A percentile compares a stretch with the other conserved stretches of the same genome.
Conservation (phyloP, 495 filamentous ascomycete genomes). For the Penicillium psychrofluorescens region DNA sequence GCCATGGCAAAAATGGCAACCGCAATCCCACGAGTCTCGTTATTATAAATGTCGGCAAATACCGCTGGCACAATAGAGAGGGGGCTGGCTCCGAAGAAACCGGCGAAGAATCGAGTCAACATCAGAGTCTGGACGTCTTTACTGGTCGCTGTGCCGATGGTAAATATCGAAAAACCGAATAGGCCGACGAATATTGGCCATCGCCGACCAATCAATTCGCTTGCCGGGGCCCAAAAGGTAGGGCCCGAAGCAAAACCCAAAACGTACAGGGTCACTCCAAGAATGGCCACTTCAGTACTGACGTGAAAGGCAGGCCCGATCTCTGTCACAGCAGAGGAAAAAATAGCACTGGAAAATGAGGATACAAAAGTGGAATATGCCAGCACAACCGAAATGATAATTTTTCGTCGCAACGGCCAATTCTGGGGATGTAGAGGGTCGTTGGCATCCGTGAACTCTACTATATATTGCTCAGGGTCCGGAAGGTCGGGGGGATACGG, state of each 20-base stretch:
- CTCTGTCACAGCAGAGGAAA: slow-evolving; percentile 37
- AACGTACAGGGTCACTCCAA: slow-evolving; percentile 50
- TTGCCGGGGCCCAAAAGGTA: slow-evolving; percentile 56
- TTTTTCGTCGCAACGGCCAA: slow-evolving; percentile 27
- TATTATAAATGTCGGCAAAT: slow-evolving; percentile 45
- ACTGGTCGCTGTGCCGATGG: slow-evolving; percentile 46
- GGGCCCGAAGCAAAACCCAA: slow-evolving; percentile 48
- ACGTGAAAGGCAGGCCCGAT: slow-evolving; percentile 39
- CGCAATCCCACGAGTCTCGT: slow-evolving; percentile 38
- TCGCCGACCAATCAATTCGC: slow-evolving; percentile 63
- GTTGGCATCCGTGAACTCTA: slow-evolving; percentile 45
- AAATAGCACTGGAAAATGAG: slow-evolving; percentile 48
- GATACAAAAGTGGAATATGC: slow-evolving; percentile 44
- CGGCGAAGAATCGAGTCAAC: slow-evolving; percentile 43
- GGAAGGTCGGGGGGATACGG: slow-evolving; percentile 40
- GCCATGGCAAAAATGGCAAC: slow-evolving; percentile 44
- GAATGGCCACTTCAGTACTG: slow-evolving; percentile 40
- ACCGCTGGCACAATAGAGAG: slow-evolving; percentile 37
- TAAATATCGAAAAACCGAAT: slow-evolving; percentile 46
- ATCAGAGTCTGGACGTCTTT: slow-evolving; percentile 51
- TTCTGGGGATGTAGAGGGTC: slow-evolving; percentile 49
- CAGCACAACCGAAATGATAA: slow-evolving; percentile 24
- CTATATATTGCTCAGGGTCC: slow-evolving; percentile 41
- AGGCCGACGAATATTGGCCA: slow-evolving; percentile 47
- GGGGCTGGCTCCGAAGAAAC: slow-evolving; percentile 36